Conservation (phyloP, 2,329 filamentous ascomycete genomes). For the Fragosphaeria purpurea region DNA sequence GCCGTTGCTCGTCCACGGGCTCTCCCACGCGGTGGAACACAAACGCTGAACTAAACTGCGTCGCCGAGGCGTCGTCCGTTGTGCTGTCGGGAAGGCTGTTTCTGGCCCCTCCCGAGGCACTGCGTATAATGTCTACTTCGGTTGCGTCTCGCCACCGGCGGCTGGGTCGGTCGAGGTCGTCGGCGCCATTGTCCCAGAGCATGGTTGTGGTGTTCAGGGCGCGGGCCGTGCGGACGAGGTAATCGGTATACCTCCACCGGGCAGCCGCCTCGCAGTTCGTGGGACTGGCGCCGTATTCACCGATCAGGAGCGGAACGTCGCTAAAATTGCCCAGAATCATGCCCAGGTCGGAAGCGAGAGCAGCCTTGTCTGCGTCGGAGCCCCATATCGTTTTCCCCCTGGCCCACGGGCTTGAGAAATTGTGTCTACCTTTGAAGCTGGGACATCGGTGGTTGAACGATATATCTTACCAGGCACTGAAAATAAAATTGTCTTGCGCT, state of each 20-base stretch:
- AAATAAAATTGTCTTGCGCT: constrained; percentile 30
- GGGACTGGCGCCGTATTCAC: constrained; percentile 45
- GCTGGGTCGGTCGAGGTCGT: constrained; percentile 40
- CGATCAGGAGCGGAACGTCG: constrained; percentile 43
- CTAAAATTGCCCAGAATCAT: constrained; percentile 44
- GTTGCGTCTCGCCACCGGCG: constrained; percentile 41
- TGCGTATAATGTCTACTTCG: constrained; percentile 34
- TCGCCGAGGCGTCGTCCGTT: constrained; percentile 32
- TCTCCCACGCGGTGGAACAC: constrained; percentile 43
- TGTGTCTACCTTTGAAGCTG: too few species aligned
- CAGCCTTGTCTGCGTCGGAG: constrained; percentile 39
- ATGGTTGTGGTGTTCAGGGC: constrained; percentile 40
- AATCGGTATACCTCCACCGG: constrained; percentile 48
- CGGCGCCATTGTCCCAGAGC: constrained; percentile 50
- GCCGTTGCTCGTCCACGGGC: constrained; percentile 28
- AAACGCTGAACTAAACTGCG: constrained; percentile 41
- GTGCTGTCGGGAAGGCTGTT: constrained; percentile 44
- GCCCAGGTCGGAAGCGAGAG: constrained; percentile 38
- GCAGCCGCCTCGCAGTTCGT: constrained; percentile 42
- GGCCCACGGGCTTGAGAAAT: not conserved
- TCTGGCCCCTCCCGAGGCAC: constrained; percentile 29
- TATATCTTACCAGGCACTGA: constrained; percentile 27
- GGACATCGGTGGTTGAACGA: too few species aligned
- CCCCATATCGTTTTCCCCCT: constrained; percentile 53
- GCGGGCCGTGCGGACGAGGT: constrained; percentile 36